Evolutionary conservation across 495 filamentous ascomycete genomes (phyloP), one percentile per base, ranked within the genome.

Genomic region (Podospora pseudoanserina): DNA sequence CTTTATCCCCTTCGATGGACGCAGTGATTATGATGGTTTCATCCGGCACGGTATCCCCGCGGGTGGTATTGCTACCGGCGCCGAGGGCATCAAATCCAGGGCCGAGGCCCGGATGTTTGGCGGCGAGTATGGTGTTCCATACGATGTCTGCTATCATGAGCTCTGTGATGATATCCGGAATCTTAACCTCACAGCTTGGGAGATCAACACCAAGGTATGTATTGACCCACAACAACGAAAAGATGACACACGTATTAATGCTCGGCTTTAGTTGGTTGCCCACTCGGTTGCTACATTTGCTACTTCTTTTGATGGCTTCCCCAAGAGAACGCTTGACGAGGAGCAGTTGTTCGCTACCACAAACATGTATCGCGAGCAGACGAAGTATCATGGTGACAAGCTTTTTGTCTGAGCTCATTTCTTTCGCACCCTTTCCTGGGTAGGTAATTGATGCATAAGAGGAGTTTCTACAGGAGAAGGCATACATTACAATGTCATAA

Each of bases 51-150:
- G 80, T 1, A 86, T 86, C 57, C 85, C 85, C 13, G 84, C 78
- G 9, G 85, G 85, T 44, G 86, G 85, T 56, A 85, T 87, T 72
- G 85, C 88, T 2, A 86, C 91, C 55, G 91, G 86, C 9, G 86
- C 82, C 2, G 83, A 89, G 66, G 83, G 86, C 62, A 79, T 87
- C 56, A 86, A 86, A 79, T 85, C 80, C 1, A 77, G 81, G 28
- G 77, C 83, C 66, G 83, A 86, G 65, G 80, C 75, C 54, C 67
- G 62, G 26, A 77, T 83, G 75, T 87, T 86, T 72, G 86, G 85
- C 32, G 85, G 85, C 5, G 78, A 76, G 68, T 80, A 79, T 13
- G 85, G 85, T 1, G 75, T 79, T 20, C 82, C 81, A 78, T 85
- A 81, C 68, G 85, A 87, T 71, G 78, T 79, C 28, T 86, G 84